Conservation (phyloP, 345 rosid genomes). For the Populus deltoides region DNA sequence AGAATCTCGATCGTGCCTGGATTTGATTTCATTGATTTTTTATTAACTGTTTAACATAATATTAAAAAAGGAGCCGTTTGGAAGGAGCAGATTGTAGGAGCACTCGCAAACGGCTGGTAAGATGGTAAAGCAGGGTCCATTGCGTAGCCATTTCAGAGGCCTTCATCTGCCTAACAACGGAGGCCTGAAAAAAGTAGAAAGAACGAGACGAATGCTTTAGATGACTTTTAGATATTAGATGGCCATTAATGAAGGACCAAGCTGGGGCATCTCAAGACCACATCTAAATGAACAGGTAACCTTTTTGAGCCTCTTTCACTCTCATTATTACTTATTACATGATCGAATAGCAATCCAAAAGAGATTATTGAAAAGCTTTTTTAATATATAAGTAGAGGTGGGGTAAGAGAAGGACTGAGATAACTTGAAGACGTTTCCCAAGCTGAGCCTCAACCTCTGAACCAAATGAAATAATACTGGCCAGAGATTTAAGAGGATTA, state of each 20-base stretch:
- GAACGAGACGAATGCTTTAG: background rate
- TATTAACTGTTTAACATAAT: conserved; percentile 26
- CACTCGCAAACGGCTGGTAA: conserved; percentile 81
- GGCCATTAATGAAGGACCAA: background rate
- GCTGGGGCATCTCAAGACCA: background rate
- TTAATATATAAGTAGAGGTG: background rate
- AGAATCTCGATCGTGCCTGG: background rate
- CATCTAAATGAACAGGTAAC: background rate
- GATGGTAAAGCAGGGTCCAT: conserved; percentile 89
- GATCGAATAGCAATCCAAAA: background rate
- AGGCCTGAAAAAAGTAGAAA: conserved; percentile 51
- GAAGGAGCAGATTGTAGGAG: conserved; percentile 90
- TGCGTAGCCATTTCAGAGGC: conserved; percentile 98
- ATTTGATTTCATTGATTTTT: conserved; percentile 12
- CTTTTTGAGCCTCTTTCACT: background rate
- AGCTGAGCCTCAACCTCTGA: conserved; percentile 96
- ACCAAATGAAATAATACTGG: conserved; percentile 81
- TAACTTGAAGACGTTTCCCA: conserved; percentile 92
- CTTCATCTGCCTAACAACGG: conserved; percentile 90
- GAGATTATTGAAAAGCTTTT: background rate
- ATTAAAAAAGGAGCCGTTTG: conserved; percentile 86
- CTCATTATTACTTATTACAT: background rate
- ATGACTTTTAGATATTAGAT: background rate
- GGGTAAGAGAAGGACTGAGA: background rate
- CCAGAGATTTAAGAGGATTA: conserved; percentile 91